Base-by-base conservation (phyloP, 2,329 filamentous ascomycete genomes). In the Penicillium sclerotiorum region DNA sequence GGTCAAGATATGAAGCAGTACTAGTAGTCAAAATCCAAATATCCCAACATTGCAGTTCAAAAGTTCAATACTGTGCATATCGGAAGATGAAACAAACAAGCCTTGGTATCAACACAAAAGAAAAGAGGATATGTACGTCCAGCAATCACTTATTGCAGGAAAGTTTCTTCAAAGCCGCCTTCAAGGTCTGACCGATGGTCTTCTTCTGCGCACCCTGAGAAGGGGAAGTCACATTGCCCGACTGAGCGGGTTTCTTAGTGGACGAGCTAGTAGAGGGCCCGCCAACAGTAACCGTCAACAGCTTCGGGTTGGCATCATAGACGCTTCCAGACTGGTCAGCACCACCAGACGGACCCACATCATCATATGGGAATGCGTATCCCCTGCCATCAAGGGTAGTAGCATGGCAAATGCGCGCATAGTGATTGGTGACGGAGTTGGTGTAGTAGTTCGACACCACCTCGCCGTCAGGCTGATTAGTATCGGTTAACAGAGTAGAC, bases 311-410 rank as follows among this genome's bases (percentile, higher is more conserved):
- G 2, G 73, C 68, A 62, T 85, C 83, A 52, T 76, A 81, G 17
- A 88, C 76, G 50, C 80, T 81, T 1, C 86, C 86, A 17, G 82
- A 82, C 69, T 86, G 83, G 64, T 88, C 83, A 4, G 67, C 62
- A 2, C 78, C 80, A 35, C 73, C 71, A n/a, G 69, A 70, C 4
- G 82, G 74, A 18, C 76, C 77, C 8, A 89, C 86, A 67, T 89
- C 86, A 62, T 89, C 86, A 63, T 88, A 89, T 0, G 86, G 84
- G 59, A 88, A 88, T 1, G 85, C 84, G 70, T 89, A 89, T 8
- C 86, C 86, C 41, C 77, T 76, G 8, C 80, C 75, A 63, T 84
- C 82, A 28, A 82, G 62, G 59, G 81, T 84, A 30, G 76, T 74
- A 52, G 75, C 78, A 68, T 89, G 86, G 52, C 85, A 80, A 56